Base-by-base conservation (phyloP, 2,329 filamentous ascomycete species). In the Fusarium oxysporum region DNA sequence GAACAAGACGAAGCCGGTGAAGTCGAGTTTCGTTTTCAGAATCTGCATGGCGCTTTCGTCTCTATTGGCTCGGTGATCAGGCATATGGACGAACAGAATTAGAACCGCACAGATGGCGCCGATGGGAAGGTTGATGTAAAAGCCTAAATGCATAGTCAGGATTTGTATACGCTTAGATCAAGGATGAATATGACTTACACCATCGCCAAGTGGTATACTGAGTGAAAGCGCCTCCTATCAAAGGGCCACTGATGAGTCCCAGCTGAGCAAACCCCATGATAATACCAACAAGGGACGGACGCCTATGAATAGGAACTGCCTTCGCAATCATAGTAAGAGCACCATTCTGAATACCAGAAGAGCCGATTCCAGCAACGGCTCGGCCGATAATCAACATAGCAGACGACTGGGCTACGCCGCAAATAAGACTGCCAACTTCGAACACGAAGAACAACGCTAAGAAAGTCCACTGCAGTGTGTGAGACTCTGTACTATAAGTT, bases 361-460 rank as follows among this genome's bases (percentile, higher is more conserved):
- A 80, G 3, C 86, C 87, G 5, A 83, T 78, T 0, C 87, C 87
- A 1, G 86, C 83, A 9, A 88, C 75, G 1, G 85, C 85, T 32
- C 87, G 80, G 2, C 87, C 86, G 11, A 87, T 76, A 61, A 89
- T 88, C 48, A 89, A 80, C 79, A 85, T 83, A 2, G 77, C 77
- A 1, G 83, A 85, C n/a, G 80, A 85, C 0, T 76, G 80, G 1
- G 86, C 84, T 75, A 83, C 30, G 74, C 73, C 87, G 62, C 86
- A 88, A 21, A 89, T 80, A 3, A 87, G 73, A 16, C 83, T 86
- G 3, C 87, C 87, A 17, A 80, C 12, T 32, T 82, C 78, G 38
- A 82, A 82, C 1, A 82, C 30, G 44, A 81, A 71, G 16, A 82
- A 73, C 50, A 79, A 78, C 11, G 57, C 65, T 13, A 80, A 62